These are phyloP conservation scores for Colletotrichum sansevieriae DNA, from an alignment of 2,329 filamentous ascomycete species.

Conservation along the genomic window DNA sequence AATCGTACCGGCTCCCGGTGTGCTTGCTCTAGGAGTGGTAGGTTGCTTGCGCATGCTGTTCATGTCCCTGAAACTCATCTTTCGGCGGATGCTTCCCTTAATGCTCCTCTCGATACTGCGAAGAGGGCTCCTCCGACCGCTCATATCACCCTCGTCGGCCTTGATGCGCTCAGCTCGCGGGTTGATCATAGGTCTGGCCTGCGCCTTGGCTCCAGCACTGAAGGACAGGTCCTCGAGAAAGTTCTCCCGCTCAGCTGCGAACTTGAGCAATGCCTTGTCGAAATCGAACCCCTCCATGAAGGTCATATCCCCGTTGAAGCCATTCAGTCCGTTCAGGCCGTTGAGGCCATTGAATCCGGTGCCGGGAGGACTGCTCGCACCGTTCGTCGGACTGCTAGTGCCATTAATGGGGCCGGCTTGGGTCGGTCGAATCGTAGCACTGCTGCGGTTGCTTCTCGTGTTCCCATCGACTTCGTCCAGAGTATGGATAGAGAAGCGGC, in stretches of 20 bases:
- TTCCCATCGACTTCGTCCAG: conserved; percentile 71
- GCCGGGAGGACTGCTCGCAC: conserved; percentile 39
- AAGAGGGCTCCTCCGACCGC: conserved; percentile 67
- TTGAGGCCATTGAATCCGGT: conserved; percentile 45
- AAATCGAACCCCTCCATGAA: conserved; percentile 79
- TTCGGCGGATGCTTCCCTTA: conserved; percentile 89
- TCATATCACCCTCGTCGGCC: conserved; percentile 73
- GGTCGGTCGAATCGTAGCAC: conserved; percentile 70
- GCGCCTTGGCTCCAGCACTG: conserved; percentile 83
- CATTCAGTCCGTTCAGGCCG: conserved; percentile 47
- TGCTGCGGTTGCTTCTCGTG: conserved; percentile 74
- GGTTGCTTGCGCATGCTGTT: conserved; percentile 93
- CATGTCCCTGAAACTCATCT: conserved; percentile 95
- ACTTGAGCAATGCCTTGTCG: conserved; percentile 92
- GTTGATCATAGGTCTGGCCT: conserved; percentile 79
- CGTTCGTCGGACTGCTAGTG: conserved; percentile 30
- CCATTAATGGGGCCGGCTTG: conserved; percentile 45
- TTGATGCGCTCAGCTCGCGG: conserved; percentile 86
- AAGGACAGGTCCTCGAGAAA: conserved; percentile 95
- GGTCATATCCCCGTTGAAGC: conserved; percentile 32
- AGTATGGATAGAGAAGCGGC: conserved; percentile 65
- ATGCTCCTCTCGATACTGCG: conserved; percentile 72
- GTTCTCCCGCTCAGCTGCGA: conserved; percentile 92
- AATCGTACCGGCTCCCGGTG: conserved; percentile 39
- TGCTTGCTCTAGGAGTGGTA: conserved; percentile 59